Evolutionary conservation across 129 eudicot genomes (phyloP).

Genomic region (Artemisia annua): DNA sequence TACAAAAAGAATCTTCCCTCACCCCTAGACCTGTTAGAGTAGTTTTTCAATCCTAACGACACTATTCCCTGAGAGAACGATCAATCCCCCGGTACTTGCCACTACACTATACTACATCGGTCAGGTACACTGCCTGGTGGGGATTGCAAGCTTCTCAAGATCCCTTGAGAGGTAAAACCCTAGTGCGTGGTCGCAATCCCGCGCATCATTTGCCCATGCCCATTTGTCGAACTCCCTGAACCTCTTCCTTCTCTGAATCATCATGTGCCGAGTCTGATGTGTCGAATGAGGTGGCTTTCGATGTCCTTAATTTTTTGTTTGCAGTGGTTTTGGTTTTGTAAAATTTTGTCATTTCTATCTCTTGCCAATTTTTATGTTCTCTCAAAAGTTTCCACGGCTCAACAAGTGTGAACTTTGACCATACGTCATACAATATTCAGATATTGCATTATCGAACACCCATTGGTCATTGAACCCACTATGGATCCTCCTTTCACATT

Average conservation of each 20-base stretch:
- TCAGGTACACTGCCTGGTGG: no score
- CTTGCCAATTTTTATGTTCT: not conserved
- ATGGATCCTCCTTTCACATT: not conserved
- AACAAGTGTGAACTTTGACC: not conserved
- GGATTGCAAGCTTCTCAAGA: no score
- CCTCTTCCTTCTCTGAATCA: not conserved
- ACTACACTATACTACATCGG: no score
- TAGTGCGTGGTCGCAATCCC: no score
- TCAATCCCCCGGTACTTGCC: no score
- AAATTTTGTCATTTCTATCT: not conserved
- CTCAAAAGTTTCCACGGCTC: not conserved
- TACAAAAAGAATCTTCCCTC: no score
- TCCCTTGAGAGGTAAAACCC: no score
- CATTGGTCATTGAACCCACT: not conserved
- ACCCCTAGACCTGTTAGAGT: no score
- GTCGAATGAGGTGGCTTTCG: not conserved
- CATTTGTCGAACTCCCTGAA: not conserved
- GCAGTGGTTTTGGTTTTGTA: not conserved
- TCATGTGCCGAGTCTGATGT: not conserved
- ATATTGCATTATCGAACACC: not conserved
- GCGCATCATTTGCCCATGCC: no score
- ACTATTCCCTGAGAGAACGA: no score
- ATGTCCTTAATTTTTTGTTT: not conserved
- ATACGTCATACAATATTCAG: not conserved
- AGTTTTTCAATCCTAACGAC: no score